A percentile compares a stretch with the other conserved stretches of the same genome.
These are phyloP conservation scores for Drosera spatulata DNA, from an alignment of 179 eudicot species.

Conservation along the genomic window DNA sequence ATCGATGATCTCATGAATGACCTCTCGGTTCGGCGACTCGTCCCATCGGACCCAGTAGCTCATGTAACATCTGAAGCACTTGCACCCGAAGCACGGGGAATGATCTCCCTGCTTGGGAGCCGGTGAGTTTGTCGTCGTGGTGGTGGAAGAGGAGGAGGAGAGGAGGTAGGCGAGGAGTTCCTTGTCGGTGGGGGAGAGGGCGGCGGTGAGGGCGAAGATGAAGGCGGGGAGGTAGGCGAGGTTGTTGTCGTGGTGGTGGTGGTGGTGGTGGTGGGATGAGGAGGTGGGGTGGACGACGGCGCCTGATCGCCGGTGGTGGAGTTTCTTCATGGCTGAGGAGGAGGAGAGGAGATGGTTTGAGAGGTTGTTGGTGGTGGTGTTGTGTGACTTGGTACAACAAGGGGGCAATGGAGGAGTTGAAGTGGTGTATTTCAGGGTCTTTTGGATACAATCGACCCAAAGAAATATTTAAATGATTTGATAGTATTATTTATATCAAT, in stretches of 20 bases:
- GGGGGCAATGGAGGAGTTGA: too few relatives aligned
- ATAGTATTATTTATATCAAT: too few relatives aligned
- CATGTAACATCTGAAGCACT: slow-evolving; percentile 69
- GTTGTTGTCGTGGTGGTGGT: too few relatives aligned
- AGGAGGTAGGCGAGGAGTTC: slow-evolving; percentile 71
- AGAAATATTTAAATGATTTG: too few relatives aligned
- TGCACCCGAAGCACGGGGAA: slow-evolving; percentile 35
- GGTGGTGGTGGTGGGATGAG: slow-evolving; percentile 8
- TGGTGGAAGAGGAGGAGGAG: slow-evolving; percentile 11
- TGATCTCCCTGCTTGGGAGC: slow-evolving; percentile 20
- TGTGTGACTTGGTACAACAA: too few relatives aligned
- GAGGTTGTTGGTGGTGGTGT: too few relatives aligned
- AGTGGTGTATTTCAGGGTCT: too few relatives aligned
- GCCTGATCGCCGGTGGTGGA: slow-evolving; percentile 53
- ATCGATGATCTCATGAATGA: slow-evolving; percentile 75
- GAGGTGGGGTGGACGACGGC: slow-evolving; percentile 48
- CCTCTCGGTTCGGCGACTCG: slow-evolving; percentile 67
- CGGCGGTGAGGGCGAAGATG: slow-evolving; percentile 44
- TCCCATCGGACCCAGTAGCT: slow-evolving; percentile 82
- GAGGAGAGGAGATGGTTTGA: too few relatives aligned
- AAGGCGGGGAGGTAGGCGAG: slow-evolving; percentile 35
- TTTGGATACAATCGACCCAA: too few relatives aligned
- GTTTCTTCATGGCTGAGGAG: slow-evolving; percentile 44
- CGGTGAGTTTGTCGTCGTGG: neutral
- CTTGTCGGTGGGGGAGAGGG: slow-evolving; percentile 51